A percentile compares a stretch with the other conserved stretches of the same genome.
phyloP scores from a whole-genome alignment of 2,329 filamentous ascomycete genomes.

The Rhytidhysteron rufulum region DNA sequence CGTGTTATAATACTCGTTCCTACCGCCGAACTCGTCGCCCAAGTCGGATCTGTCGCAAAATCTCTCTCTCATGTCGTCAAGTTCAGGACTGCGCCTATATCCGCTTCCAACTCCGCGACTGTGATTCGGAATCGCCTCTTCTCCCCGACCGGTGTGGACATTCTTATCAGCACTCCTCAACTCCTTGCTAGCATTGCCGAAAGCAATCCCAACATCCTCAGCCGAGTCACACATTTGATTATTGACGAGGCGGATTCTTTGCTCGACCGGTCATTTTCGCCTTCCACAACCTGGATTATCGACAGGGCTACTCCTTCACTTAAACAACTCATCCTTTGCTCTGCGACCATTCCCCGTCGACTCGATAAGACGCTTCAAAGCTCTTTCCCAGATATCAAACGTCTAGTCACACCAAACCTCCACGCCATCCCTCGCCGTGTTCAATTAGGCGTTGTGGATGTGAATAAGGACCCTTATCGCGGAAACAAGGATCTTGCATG shows the following conservation, averaged over 20 bases:
- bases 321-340: conserved; percentile 85
- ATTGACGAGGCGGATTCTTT: conserved; percentile 96
- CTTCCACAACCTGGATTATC: conserved; percentile 76
- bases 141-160: conserved; percentile 73
- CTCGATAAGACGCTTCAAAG: conserved; percentile 80
- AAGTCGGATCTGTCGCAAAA: conserved; percentile 80
- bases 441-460: conserved; percentile 88
- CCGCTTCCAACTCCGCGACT: conserved; percentile 68
- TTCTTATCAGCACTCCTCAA: conserved; percentile 85
- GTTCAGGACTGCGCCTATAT: conserved; percentile 79
- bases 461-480: conserved; percentile 85
- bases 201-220: conserved; percentile 85
- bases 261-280: conserved; percentile 86
- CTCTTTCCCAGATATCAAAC: conserved; percentile 76
- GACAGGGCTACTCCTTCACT: conserved; percentile 77
- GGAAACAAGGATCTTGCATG: conserved; percentile 92
- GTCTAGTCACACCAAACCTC: conserved; percentile 90
- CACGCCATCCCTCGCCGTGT: conserved; percentile 94
- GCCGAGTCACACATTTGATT: conserved; percentile 83
- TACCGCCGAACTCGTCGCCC: conserved; percentile 84
- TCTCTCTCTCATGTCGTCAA: conserved; percentile 79
- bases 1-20: conserved; percentile 84
- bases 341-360: conserved; percentile 87
- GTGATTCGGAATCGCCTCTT: conserved; percentile 85
- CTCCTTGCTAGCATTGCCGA: conserved; percentile 84